Percentiles rank a stretch among this genome's conserved stretches.
These are phyloP conservation scores for Tricholoma hemisulphureum DNA, from an alignment of 768 basidiomycete genomes.

Conservation along the genomic window DNA sequence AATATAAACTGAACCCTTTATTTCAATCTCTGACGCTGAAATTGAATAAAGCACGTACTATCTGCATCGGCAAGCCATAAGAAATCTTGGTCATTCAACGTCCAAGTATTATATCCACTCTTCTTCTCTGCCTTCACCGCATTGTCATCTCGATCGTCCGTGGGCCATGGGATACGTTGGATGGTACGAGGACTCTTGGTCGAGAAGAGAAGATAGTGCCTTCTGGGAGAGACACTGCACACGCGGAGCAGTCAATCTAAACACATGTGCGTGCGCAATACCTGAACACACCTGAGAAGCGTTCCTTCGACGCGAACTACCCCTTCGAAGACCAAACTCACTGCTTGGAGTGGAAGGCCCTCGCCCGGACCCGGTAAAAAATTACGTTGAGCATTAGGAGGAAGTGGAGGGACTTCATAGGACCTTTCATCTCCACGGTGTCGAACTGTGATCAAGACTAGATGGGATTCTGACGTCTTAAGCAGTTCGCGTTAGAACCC, in stretches of 20 bases:
- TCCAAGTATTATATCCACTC: slow-evolving; percentile 66
- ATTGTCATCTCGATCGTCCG: slow-evolving; percentile 35
- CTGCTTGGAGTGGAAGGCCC: slow-evolving; percentile 63
- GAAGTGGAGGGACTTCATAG: slow-evolving; percentile 53
- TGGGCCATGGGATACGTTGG: slow-evolving; percentile 85
- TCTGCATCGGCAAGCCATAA: slow-evolving; percentile 75
- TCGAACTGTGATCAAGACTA: slow-evolving; percentile 71
- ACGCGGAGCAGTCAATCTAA: not conserved
- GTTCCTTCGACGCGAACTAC: slow-evolving; percentile 77
- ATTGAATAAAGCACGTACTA: slow-evolving; percentile 41
- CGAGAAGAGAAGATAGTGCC: slow-evolving; percentile 67
- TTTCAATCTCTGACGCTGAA: not conserved
- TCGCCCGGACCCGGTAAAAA: slow-evolving; percentile 84
- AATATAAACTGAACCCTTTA: slow-evolving; percentile 54
- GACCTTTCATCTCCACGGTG: slow-evolving; percentile 53
- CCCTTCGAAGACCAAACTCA: slow-evolving; percentile 74
- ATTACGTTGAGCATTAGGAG: slow-evolving; percentile 56
- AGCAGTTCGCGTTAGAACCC: not conserved
- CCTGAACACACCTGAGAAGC: slow-evolving; percentile 56
- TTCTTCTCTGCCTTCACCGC: slow-evolving; percentile 32
- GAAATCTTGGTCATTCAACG: slow-evolving; percentile 61
- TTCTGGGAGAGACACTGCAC: slow-evolving; percentile 71
- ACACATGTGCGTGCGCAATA: not conserved
- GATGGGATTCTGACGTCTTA: slow-evolving; percentile 80
- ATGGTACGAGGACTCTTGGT: slow-evolving; percentile 72